Percentiles rank a stretch among this genome's conserved stretches.
Conservation (phyloP, 345 rosid genomes). For the Kandelia obovata region DNA sequence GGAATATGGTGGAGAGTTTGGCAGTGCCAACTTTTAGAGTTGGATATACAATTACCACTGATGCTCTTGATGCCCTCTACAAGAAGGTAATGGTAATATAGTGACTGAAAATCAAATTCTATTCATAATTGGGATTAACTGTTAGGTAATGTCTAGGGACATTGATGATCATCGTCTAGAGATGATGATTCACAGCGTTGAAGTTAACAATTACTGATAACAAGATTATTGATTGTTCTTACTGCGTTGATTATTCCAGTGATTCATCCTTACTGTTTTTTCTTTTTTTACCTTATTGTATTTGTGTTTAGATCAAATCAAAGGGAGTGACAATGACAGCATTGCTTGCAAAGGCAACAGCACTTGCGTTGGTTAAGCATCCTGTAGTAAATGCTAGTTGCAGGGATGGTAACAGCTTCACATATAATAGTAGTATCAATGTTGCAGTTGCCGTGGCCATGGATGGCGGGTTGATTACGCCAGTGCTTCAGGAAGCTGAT, state of each 20-base stretch:
- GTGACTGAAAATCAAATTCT: too few species aligned
- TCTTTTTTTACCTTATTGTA: constrained; percentile 10
- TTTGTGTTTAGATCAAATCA: constrained; percentile 63
- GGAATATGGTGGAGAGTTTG: constrained; percentile 87
- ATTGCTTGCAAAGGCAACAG: constrained; percentile 87
- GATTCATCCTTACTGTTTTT: not conserved
- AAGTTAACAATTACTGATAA: too few species aligned
- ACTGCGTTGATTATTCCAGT: not conserved
- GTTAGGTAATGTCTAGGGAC: too few species aligned
- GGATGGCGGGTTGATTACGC: constrained; percentile 90
- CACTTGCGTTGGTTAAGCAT: constrained; percentile 80
- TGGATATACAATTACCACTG: constrained; percentile 70
- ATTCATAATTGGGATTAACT: too few species aligned
- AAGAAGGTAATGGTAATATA: constrained; percentile 52
- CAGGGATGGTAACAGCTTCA: constrained; percentile 89
- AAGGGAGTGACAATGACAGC: constrained; percentile 99
- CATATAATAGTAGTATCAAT: constrained; percentile 76
- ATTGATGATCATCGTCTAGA: too few species aligned
- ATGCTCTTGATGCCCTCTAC: constrained; percentile 87
- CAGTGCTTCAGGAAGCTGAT: constrained; percentile 96
- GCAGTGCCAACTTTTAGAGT: constrained; percentile 85
- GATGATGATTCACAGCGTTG: too few species aligned
- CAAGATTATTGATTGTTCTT: not conserved
- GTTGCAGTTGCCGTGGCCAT: constrained; percentile 96
- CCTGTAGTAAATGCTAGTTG: constrained; percentile 82